A percentile compares a stretch with the other conserved stretches of the same genome.
Evolutionary conservation across 2,329 filamentous ascomycete species (phyloP).

Genomic region (Xylariaceae sp.): DNA sequence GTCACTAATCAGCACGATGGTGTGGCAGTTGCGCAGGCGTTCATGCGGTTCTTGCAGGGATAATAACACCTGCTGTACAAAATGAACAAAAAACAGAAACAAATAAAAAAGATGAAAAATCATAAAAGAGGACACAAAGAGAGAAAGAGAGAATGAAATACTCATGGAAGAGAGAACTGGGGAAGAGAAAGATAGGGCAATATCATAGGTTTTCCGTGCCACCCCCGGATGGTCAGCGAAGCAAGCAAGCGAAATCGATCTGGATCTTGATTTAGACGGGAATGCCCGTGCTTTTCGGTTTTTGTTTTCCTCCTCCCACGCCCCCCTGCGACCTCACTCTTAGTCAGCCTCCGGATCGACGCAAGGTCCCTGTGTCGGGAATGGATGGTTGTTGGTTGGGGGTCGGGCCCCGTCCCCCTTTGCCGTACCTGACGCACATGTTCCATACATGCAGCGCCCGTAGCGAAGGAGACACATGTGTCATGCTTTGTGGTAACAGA

Average conservation of each 20-base stretch:
- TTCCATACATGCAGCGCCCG: not conserved
- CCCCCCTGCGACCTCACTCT: not conserved
- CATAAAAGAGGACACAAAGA: not conserved
- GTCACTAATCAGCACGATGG: constrained; percentile 71
- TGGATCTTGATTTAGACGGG: no score
- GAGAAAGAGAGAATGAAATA: not conserved
- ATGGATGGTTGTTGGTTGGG: not conserved
- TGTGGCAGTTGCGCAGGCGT: constrained; percentile 64
- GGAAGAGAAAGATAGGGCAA: not conserved
- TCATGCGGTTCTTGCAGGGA: constrained; percentile 71
- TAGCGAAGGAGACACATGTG: not conserved
- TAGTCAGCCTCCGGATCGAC: not conserved
- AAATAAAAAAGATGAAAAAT: not conserved
- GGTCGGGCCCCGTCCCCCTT: no score
- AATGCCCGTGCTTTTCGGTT: not conserved
- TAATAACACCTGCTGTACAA: constrained; percentile 27
- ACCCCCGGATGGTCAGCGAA: not conserved
- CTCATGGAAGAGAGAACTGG: not conserved
- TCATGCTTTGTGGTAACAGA: not conserved
- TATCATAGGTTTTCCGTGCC: not conserved
- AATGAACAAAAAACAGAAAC: not conserved
- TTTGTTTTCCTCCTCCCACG: not conserved
- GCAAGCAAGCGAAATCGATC: not conserved
- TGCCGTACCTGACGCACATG: not conserved
- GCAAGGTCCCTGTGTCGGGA: not conserved